A percentile compares a stretch with the other conserved stretches of the same genome.
These are phyloP conservation scores for Colletotrichum eremochloae DNA, from an alignment of 2,329 filamentous ascomycete species.

Conservation along the genomic window DNA sequence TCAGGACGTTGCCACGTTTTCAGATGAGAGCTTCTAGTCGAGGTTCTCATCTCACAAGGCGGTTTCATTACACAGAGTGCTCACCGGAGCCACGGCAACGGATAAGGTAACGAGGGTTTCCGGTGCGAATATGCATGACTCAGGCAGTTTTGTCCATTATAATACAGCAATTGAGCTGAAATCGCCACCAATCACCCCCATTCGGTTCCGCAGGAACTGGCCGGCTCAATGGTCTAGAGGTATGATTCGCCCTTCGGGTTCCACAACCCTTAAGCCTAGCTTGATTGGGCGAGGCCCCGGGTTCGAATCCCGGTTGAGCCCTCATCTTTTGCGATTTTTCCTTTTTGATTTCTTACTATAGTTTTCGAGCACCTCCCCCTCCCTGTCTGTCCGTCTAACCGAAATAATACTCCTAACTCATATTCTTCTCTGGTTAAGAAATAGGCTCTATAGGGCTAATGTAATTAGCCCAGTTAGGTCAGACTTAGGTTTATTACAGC, in stretches of 20 bases:
- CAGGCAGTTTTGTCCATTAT: accelerated
- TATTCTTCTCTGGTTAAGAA: no score
- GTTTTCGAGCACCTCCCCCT: no score
- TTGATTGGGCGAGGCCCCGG: slow-evolving; percentile 39
- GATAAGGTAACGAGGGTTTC: no score
- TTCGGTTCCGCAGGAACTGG: slow-evolving; percentile 17
- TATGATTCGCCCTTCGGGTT: slow-evolving; percentile 42
- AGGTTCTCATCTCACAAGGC: neutral
- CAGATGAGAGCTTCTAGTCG: neutral
- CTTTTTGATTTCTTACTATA: no score
- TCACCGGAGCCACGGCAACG: no score
- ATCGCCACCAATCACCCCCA: neutral
- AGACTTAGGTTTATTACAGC: no score
- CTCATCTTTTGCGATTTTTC: neutral
- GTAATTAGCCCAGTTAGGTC: no score
- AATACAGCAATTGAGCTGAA: accelerated
- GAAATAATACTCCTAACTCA: no score
- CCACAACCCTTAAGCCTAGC: slow-evolving; percentile 20
- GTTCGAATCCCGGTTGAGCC: slow-evolving; percentile 40
- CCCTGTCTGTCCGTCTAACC: no score
- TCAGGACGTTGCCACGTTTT: neutral
- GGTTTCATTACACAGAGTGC: neutral
- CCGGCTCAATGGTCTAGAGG: slow-evolving; percentile 40
- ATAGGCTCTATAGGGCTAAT: no score
- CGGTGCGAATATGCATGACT: neutral